Percentiles rank a stretch among this genome's conserved stretches.
These are phyloP conservation scores for Phyllosticta citrichinensis DNA, from an alignment of 2,329 filamentous ascomycete species.

Conservation along the genomic window DNA sequence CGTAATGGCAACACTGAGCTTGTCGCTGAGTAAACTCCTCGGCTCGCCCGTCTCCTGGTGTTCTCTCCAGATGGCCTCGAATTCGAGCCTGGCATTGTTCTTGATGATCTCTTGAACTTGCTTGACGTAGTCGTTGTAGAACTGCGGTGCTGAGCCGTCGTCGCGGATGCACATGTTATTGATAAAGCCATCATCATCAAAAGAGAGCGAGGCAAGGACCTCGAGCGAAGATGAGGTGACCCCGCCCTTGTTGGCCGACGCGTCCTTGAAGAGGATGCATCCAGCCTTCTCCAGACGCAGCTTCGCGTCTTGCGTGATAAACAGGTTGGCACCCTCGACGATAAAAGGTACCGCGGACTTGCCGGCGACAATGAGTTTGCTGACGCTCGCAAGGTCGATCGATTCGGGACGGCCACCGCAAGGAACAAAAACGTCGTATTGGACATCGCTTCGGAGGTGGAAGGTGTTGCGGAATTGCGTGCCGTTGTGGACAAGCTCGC, in stretches of 20 bases:
- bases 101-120: slow-evolving; percentile 85
- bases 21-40: slow-evolving; percentile 83
- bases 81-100: slow-evolving; percentile 85
- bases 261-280: slow-evolving; percentile 93
- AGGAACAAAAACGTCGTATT: slow-evolving; percentile 82
- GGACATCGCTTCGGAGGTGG: slow-evolving; percentile 65
- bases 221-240: slow-evolving; percentile 96
- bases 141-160: slow-evolving; percentile 68
- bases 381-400: slow-evolving; percentile 81
- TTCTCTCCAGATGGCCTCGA: slow-evolving; percentile 97
- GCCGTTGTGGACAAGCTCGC: slow-evolving; percentile 81
- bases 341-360: slow-evolving; percentile 86
- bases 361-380: slow-evolving; percentile 80
- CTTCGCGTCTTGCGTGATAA: slow-evolving; percentile 98
- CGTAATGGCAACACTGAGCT: slow-evolving; percentile 86
- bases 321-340: slow-evolving; percentile 94
- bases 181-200: slow-evolving; percentile 80
- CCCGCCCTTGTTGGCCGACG: slow-evolving; percentile 95
- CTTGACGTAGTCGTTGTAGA: slow-evolving; percentile 89
- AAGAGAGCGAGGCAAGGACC: slow-evolving; percentile 86
- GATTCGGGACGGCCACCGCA: slow-evolving; percentile 95
- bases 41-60: slow-evolving; percentile 69
- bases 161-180: slow-evolving; percentile 86
- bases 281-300: slow-evolving; percentile 90
- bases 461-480: slow-evolving; percentile 96